These are phyloP conservation scores for Fusarium siculi DNA, from an alignment of 2,329 filamentous ascomycete genomes.

Conservation along the genomic window DNA sequence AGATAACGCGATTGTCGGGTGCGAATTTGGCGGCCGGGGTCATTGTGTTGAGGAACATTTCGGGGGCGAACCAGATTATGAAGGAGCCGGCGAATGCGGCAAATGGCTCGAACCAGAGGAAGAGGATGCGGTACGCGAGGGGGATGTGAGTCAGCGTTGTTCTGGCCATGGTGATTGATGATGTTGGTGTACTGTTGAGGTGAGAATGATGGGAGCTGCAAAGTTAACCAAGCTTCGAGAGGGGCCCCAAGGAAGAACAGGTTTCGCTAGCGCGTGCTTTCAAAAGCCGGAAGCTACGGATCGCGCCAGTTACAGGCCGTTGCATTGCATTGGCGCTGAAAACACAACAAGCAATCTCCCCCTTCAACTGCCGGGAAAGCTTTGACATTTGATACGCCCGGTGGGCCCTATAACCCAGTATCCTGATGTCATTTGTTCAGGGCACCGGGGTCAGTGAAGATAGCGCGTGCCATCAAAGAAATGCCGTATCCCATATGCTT, in stretches of 20 bases:
- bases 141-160: conserved; percentile 4
- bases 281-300: conserved; percentile 2
- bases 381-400: no score
- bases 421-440: not conserved
- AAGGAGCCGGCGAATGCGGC: conserved; percentile 1
- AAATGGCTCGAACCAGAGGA: conserved; percentile 32
- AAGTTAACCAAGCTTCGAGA: not conserved
- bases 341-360: no score
- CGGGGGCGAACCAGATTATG: conserved; percentile 11
- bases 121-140: conserved; percentile 19
- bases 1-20: conserved; percentile 29
- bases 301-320: not conserved
- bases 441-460: no score
- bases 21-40: conserved; percentile 11
- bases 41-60: conserved; percentile 26
- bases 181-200: not conserved
- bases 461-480: not conserved
- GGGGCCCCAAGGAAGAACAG: not conserved
- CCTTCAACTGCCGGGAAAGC: not conserved
- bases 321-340: not conserved
- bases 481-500: no score
- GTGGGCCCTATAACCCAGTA: not conserved
- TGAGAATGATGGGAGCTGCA: not conserved
- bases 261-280: not conserved
- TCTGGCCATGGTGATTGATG: not conserved